phyloP scores from a whole-genome alignment of 257 asterid genomes.

The Apocynum venetum region DNA sequence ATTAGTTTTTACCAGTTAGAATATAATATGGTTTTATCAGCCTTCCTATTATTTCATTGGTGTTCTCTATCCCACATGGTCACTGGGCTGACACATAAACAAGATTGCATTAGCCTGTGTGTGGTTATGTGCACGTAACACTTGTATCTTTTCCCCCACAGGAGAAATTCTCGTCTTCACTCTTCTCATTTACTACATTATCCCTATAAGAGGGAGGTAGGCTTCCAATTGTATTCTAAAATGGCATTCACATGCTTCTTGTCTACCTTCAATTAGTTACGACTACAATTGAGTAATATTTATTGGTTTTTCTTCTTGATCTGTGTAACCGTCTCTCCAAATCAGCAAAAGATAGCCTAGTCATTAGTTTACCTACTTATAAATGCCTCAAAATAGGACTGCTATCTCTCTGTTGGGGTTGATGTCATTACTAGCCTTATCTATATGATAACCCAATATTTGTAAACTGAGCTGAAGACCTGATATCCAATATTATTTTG shows the following conservation, averaged over 20 bases:
- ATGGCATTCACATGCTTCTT: no score
- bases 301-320: neutral
- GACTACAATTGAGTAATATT: neutral
- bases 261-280: neutral
- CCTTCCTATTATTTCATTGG: neutral
- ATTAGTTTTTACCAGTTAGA: neutral
- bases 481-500: neutral
- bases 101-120: neutral
- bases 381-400: neutral
- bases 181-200: neutral
- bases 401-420: neutral
- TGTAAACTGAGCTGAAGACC: neutral
- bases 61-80: neutral
- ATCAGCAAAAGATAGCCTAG: neutral
- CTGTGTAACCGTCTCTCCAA: neutral
- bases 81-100: neutral
- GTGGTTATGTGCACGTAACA: neutral
- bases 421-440: neutral
- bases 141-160: neutral
- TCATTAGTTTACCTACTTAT: neutral
- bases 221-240: neutral
- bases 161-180: no score
- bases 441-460: neutral
- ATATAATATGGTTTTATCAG: neutral
- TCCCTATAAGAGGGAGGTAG: neutral